phyloP scores from a whole-genome alignment of 768 basidiomycete species.

The Albatrellus ellisii region DNA sequence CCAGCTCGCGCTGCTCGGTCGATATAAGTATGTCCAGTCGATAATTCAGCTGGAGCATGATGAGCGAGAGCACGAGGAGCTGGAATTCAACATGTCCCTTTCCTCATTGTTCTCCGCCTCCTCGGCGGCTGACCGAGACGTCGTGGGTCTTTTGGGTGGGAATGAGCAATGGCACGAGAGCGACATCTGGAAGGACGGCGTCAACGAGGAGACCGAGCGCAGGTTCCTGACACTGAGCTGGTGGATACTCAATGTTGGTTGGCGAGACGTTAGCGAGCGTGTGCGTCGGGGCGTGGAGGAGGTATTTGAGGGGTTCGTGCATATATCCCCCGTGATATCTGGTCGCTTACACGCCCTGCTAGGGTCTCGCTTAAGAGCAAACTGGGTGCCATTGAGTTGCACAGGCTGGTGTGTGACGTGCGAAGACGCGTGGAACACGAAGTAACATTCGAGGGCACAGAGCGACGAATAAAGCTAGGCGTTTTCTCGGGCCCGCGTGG shows the following conservation, averaged over 20 bases:
- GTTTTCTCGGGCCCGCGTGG: background rate
- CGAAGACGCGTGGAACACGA: conserved; percentile 67
- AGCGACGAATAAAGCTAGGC: conserved; percentile 35
- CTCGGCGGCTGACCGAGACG: conserved; percentile 14
- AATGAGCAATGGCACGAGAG: conserved; percentile 15
- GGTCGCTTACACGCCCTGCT: background rate
- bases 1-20: conserved; percentile 77
- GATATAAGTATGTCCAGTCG: conserved; percentile 65
- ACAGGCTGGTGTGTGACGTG: conserved; percentile 57
- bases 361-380: conserved; percentile 81
- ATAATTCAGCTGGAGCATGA: conserved; percentile 48
- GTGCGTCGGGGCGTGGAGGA: conserved; percentile 67
- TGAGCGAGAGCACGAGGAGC: conserved; percentile 34
- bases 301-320: conserved; percentile 68
- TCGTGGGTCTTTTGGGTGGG: conserved; percentile 19
- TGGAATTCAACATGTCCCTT: conserved; percentile 29
- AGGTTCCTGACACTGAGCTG: conserved; percentile 80
- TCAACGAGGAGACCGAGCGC: conserved; percentile 58
- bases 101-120: conserved; percentile 23
- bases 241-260: conserved; percentile 89
- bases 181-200: conserved; percentile 17
- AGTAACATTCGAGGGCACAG: conserved; percentile 43
- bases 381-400: conserved; percentile 56
- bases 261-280: conserved; percentile 70
- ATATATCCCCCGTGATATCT: background rate